Conservation (phyloP, 805 yeast species). For the Starmerella sp. region DNA sequence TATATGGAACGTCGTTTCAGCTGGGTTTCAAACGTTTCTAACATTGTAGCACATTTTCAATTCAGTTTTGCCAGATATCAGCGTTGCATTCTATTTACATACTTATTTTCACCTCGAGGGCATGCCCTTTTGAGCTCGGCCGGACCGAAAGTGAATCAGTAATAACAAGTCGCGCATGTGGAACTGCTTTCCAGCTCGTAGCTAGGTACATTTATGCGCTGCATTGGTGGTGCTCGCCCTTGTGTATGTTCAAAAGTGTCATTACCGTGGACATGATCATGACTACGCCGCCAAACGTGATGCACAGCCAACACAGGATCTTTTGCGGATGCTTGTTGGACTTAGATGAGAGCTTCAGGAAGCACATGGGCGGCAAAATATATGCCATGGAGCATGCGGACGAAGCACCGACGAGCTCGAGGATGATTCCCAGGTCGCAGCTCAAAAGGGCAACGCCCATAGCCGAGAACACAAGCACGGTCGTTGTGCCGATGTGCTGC, state of each 20-base stretch:
- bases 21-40: too few relatives aligned
- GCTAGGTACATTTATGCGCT: neutral
- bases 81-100: neutral
- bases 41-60: too few relatives aligned
- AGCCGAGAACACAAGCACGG: slow-evolving; percentile 51
- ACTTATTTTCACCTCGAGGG: neutral
- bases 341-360: slow-evolving; percentile 47
- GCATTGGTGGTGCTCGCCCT: slow-evolving; percentile 25
- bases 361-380: slow-evolving; percentile 80
- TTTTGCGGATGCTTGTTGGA: slow-evolving; percentile 31
- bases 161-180: too few relatives aligned
- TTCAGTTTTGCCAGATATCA: too few relatives aligned
- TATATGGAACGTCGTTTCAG: too few relatives aligned
- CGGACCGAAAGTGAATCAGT: too few relatives aligned
- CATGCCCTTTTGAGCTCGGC: too few relatives aligned
- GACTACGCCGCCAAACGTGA: slow-evolving; percentile 59
- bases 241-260: slow-evolving; percentile 43
- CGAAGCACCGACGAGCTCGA: slow-evolving; percentile 85
- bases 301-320: slow-evolving; percentile 49
- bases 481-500: slow-evolving; percentile 55
- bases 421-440: slow-evolving; percentile 78
- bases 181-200: neutral
- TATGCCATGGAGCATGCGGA: slow-evolving; percentile 90
- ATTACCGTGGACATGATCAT: slow-evolving; percentile 74
- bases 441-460: slow-evolving; percentile 69